A percentile compares a stretch with the other conserved stretches of the same genome.
phyloP scores from a whole-genome alignment of 2,329 filamentous ascomycete genomes.

The Nemania sp. region DNA sequence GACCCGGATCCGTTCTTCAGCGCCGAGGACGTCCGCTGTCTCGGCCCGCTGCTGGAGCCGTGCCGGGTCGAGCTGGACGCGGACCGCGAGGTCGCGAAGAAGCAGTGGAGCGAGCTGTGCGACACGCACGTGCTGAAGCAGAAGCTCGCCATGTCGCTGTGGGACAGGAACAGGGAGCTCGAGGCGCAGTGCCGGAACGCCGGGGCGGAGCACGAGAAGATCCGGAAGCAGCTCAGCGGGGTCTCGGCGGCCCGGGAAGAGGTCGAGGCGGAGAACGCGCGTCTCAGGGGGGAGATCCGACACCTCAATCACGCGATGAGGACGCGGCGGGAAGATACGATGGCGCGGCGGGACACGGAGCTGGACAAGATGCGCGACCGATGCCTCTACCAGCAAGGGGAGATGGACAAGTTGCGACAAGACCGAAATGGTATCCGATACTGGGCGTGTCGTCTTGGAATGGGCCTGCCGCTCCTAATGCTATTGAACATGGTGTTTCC shows the following conservation, averaged over 20 bases:
- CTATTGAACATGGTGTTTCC: too few relatives aligned
- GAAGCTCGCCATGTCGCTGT: background rate
- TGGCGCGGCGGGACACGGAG: too few relatives aligned
- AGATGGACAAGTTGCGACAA: too few relatives aligned
- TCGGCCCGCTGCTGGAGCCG: conserved; percentile 4
- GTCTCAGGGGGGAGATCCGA: background rate
- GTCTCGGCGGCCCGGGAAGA: background rate
- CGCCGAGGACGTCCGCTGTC: conserved; percentile 3
- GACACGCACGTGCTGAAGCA: background rate
- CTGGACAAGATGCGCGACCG: too few relatives aligned
- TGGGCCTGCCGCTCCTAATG: too few relatives aligned
- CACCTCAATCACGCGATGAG: background rate
- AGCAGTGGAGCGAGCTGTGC: conserved; percentile 1
- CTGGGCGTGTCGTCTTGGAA: too few relatives aligned
- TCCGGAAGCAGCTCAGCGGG: background rate
- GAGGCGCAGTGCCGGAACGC: background rate
- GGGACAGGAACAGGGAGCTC: background rate
- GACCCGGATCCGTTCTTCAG: background rate
- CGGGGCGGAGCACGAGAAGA: background rate
- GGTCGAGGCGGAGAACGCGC: background rate
- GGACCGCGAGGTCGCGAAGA: background rate
- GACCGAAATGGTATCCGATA: too few relatives aligned
- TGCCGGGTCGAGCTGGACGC: background rate
- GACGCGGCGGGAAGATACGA: background rate
- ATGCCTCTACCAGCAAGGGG: too few relatives aligned